Conservation (phyloP, 2,329 filamentous ascomycete species). For the Calonectria fujianensis region DNA sequence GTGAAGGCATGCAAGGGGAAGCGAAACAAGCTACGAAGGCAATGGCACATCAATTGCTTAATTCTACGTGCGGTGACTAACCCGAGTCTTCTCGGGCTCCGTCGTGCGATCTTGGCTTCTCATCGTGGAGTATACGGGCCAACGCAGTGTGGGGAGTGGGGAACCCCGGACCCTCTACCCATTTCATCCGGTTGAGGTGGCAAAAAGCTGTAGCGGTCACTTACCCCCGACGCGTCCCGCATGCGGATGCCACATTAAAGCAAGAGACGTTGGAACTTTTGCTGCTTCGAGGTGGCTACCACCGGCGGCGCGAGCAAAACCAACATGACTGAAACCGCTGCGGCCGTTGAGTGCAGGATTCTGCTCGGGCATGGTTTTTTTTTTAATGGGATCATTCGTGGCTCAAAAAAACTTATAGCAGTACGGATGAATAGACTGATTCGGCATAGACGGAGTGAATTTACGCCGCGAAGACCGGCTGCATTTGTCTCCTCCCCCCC, state of each 20-base stretch:
- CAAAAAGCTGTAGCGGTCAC: slow-evolving; percentile 12
- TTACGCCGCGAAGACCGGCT: slow-evolving; percentile 14
- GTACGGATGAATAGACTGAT: slow-evolving; percentile 16
- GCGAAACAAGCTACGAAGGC: slow-evolving; percentile 1
- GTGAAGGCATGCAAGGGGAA: slow-evolving; percentile 23
- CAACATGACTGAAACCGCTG: slow-evolving; percentile 23
- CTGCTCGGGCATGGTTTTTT: background rate
- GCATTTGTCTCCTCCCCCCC: background rate
- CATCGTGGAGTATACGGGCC: slow-evolving; percentile 34
- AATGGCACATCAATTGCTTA: slow-evolving; percentile 29
- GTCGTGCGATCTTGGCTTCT: slow-evolving; percentile 27
- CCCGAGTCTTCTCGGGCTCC: slow-evolving; percentile 6
- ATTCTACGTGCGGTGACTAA: slow-evolving; percentile 33
- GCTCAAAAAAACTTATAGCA: slow-evolving; percentile 8
- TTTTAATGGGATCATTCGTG: slow-evolving; percentile 17
- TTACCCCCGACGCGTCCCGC: slow-evolving; percentile 10
- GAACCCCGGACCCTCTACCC: slow-evolving; percentile 36
- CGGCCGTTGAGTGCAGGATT: background rate
- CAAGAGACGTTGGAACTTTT: slow-evolving; percentile 31
- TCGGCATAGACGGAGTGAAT: slow-evolving; percentile 10
- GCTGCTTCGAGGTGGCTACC: slow-evolving; percentile 7
- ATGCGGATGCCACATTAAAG: slow-evolving; percentile 6
- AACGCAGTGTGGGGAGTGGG: slow-evolving; percentile 37
- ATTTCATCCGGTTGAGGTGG: slow-evolving; percentile 28
- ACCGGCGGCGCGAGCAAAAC: slow-evolving; percentile 8